These are phyloP conservation scores for Hericium coralloides DNA, from an alignment of 768 basidiomycete genomes.

Conservation along the genomic window DNA sequence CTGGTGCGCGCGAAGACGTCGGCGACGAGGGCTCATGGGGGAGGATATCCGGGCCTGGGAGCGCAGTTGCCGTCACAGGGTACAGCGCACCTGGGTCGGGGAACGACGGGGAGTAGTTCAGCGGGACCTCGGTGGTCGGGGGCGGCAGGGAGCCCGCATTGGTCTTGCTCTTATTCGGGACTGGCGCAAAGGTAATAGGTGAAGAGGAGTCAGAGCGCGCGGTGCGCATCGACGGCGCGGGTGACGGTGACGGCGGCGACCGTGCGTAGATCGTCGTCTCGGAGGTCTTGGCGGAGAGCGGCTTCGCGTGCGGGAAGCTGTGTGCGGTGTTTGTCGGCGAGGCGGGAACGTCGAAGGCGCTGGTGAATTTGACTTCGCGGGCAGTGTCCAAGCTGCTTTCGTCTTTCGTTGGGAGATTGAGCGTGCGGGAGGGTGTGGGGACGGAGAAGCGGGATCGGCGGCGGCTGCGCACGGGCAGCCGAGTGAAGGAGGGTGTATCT, in stretches of 20 bases:
- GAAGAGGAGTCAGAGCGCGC: slow-evolving; percentile 6
- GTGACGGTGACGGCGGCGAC: neutral
- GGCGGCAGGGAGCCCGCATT: neutral
- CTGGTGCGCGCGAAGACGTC: neutral
- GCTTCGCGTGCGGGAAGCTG: neutral
- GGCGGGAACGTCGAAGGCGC: neutral
- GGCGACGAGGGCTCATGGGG: neutral
- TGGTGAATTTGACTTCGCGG: neutral
- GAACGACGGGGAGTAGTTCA: neutral
- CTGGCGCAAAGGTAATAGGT: slow-evolving; percentile 9
- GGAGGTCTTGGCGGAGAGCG: neutral
- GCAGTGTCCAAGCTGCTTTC: neutral
- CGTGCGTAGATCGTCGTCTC: neutral
- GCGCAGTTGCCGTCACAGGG: neutral
- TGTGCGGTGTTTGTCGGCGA: neutral
- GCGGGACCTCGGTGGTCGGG: neutral
- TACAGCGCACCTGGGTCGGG: slow-evolving; percentile 1
- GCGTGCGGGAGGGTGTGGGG: neutral
- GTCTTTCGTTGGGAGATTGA: neutral
- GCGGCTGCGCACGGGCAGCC: neutral
- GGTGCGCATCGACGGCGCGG: neutral
- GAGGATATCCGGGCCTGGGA: neutral
- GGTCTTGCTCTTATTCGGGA: neutral
- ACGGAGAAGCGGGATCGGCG: neutral
- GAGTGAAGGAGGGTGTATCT: neutral